phyloP scores from a whole-genome alignment of 352 stramenopile genomes.

The Pythium angustatum region DNA sequence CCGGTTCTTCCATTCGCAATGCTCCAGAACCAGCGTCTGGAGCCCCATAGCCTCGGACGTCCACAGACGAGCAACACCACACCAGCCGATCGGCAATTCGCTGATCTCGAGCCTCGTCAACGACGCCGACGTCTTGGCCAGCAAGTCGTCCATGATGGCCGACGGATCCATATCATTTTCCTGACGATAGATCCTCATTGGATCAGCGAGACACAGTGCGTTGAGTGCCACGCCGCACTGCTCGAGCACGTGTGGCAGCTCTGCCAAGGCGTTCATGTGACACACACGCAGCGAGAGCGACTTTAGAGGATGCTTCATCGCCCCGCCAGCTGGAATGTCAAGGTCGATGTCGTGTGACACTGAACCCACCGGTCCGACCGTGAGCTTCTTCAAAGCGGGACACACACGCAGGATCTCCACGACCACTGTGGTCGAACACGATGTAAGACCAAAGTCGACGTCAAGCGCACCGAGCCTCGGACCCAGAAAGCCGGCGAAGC shows the following conservation, averaged over 20 bases:
- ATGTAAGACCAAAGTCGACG: not conserved
- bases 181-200: too few species aligned
- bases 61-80: too few species aligned
- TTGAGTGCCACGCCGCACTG: not conserved
- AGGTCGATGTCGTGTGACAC: not conserved
- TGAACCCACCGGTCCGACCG: not conserved
- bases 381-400: not conserved
- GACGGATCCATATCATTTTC: not conserved
- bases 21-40: not conserved
- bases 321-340: not conserved
- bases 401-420: not conserved
- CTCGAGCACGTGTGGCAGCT: not conserved
- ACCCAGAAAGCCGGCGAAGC: not conserved
- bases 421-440: not conserved
- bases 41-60: not conserved
- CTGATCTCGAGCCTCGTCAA: not conserved
- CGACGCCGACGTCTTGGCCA: not conserved
- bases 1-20: not conserved
- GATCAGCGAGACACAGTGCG: too few species aligned
- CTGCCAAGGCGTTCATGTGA: not conserved
- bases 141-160: not conserved
- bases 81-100: not conserved
- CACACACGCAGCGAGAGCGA: not conserved
- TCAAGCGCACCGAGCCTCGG: not conserved
- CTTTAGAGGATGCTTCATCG: not conserved